Conservation (phyloP, 2,329 filamentous ascomycete species). For the Stachybotrys chlorohalonatus region DNA sequence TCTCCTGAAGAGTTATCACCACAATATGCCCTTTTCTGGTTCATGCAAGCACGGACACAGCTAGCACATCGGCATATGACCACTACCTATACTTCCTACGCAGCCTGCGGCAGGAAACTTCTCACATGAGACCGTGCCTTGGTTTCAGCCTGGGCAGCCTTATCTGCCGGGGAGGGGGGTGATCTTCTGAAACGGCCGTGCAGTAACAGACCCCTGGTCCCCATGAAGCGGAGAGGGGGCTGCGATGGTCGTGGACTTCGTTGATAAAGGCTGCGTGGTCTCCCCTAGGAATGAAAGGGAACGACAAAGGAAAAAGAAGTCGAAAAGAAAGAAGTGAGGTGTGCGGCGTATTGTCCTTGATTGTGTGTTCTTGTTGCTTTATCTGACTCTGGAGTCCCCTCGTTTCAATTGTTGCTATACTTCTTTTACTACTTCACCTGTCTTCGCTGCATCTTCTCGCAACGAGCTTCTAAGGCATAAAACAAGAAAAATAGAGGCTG, state of each 20-base stretch:
- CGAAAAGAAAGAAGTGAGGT: neutral
- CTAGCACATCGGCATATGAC: neutral
- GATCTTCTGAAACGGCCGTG: neutral
- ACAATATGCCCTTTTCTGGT: neutral
- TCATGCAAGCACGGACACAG: neutral
- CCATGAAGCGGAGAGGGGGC: neutral
- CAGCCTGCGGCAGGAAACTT: neutral
- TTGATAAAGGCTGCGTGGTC: neutral
- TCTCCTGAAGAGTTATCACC: too few relatives aligned
- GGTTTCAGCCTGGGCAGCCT: neutral
- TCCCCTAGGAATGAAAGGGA: neutral
- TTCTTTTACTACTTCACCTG: neutral
- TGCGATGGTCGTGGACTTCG: neutral
- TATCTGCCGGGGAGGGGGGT: neutral
- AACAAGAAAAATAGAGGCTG: slow-evolving; percentile 5
- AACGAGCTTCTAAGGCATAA: neutral
- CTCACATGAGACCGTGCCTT: neutral
- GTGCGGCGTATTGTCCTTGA: neutral
- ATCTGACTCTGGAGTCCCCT: neutral
- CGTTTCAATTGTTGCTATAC: neutral
- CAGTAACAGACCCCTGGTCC: neutral
- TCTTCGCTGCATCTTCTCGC: neutral
- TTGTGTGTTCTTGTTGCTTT: neutral
- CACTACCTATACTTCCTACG: too few relatives aligned
- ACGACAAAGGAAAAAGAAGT: neutral